Conservation (phyloP, 495 filamentous ascomycete genomes). For the Penicillium maclennaniae region DNA sequence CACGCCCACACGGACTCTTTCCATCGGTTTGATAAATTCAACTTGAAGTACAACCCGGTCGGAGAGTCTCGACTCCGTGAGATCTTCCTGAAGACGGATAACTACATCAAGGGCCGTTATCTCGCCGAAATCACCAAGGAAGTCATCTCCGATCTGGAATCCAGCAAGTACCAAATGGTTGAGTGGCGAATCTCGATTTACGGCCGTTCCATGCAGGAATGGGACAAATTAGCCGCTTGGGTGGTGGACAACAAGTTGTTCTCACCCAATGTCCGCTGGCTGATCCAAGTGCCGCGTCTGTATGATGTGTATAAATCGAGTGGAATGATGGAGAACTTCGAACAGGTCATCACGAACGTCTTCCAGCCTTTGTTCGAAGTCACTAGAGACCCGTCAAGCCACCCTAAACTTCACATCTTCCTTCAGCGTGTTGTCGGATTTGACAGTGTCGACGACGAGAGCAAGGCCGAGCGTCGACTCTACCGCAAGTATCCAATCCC, state of each 20-base stretch:
- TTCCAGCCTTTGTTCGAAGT: slow-evolving; percentile 95
- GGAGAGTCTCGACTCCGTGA: slow-evolving; percentile 92
- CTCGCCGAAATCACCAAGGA: slow-evolving; percentile 96
- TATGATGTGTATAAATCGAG: slow-evolving; percentile 94
- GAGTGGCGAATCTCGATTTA: slow-evolving; percentile 99
- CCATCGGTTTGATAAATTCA: slow-evolving; percentile 99
- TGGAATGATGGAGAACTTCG: slow-evolving; percentile 79
- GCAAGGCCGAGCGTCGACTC: slow-evolving; percentile 86
- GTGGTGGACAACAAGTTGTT: slow-evolving; percentile 99
- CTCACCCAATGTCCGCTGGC: slow-evolving; percentile 95
- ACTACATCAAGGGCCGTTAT: slow-evolving; percentile 93
- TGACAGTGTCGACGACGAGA: slow-evolving; percentile 97
- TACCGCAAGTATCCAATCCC: slow-evolving; percentile 93
- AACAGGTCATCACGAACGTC: slow-evolving; percentile 85
- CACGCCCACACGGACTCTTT: slow-evolving; percentile 98
- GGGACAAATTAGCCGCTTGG: slow-evolving; percentile 97
- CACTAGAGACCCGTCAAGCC: slow-evolving; percentile 77
- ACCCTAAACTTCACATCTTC: slow-evolving; percentile 93
- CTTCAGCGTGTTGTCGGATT: slow-evolving; percentile 93
- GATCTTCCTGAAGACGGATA: slow-evolving; percentile 98
- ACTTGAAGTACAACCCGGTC: slow-evolving; percentile 96
- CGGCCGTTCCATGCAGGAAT: slow-evolving; percentile 85
- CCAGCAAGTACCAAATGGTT: slow-evolving; percentile 99
- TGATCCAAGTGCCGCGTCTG: slow-evolving; percentile 90
- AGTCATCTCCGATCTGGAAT: slow-evolving; percentile 95